phyloP scores from a whole-genome alignment of 345 rosid species.

The Eucalyptus pauciflora region DNA sequence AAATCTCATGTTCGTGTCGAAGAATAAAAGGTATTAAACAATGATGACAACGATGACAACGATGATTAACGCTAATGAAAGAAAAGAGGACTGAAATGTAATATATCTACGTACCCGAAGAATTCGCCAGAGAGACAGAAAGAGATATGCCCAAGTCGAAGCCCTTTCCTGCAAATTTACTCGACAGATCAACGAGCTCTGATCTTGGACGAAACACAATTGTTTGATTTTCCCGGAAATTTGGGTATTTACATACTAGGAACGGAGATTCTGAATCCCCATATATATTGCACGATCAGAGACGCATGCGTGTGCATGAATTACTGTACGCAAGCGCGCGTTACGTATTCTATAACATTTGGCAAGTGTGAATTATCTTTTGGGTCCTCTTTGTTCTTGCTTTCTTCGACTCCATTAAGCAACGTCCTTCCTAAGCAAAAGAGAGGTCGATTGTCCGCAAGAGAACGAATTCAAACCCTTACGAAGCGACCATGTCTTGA shows the following conservation, averaged over 20 bases:
- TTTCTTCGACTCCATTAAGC: neutral
- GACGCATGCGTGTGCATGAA: neutral
- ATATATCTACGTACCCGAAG: no score
- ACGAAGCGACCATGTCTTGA: neutral
- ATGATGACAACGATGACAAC: neutral
- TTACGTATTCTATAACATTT: neutral
- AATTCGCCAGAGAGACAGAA: no score
- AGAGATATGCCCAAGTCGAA: neutral
- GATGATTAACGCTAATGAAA: neutral
- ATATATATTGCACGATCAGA: neutral
- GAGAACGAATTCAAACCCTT: neutral
- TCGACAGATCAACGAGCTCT: neutral
- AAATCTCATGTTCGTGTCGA: neutral
- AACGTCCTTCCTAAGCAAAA: neutral
- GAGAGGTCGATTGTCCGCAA: neutral
- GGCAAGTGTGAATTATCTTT: neutral
- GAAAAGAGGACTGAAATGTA: neutral
- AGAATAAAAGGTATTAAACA: neutral
- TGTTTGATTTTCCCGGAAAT: neutral
- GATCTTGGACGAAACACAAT: neutral
- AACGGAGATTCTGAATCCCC: neutral
- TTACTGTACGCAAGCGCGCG: fast-evolving
- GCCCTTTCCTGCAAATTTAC: neutral
- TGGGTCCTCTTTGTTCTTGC: neutral
- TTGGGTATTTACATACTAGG: neutral